Conservation (phyloP, 2,329 filamentous ascomycete genomes). For the Fusarium sp. region DNA sequence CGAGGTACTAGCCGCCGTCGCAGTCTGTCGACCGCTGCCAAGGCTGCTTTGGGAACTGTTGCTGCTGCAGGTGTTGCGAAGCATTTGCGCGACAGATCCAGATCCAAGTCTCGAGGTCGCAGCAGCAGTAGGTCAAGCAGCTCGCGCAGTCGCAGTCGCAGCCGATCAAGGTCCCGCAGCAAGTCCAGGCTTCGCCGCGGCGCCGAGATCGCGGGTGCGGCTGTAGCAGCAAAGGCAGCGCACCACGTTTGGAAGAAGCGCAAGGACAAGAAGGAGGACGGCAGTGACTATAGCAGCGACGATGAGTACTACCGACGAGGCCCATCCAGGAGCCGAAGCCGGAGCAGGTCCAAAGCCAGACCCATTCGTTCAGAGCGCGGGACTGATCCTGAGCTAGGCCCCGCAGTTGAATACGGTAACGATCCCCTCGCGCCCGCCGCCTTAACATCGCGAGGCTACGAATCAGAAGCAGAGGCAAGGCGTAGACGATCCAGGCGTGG, state of each 20-base stretch:
- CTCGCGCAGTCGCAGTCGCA: conserved; percentile 29
- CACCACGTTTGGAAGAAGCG: conserved; percentile 70
- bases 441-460: conserved; percentile 55
- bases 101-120: conserved; percentile 56
- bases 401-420: conserved; percentile 72
- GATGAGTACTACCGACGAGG: conserved; percentile 52
- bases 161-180: conserved; percentile 50
- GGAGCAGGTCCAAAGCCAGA: conserved; percentile 65
- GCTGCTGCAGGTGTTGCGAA: conserved; percentile 69
- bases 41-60: conserved; percentile 67
- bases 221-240: conserved; percentile 69
- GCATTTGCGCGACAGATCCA: conserved; percentile 66
- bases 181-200: conserved; percentile 63
- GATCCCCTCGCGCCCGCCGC: conserved; percentile 62
- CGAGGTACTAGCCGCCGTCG: conserved; percentile 53
- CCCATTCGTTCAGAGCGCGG: conserved; percentile 62
- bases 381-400: conserved; percentile 74
- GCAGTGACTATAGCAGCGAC: conserved; percentile 49
- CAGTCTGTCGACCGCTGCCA: conserved; percentile 63
- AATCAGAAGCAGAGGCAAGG: conserved; percentile 61
- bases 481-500: conserved; percentile 54
- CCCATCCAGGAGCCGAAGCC: conserved; percentile 52
- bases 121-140: conserved; percentile 41
- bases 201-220: conserved; percentile 70
- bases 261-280: conserved; percentile 70